Evolutionary conservation across 2,329 filamentous ascomycete species (phyloP).

Genomic region (Claviceps sorghi): DNA sequence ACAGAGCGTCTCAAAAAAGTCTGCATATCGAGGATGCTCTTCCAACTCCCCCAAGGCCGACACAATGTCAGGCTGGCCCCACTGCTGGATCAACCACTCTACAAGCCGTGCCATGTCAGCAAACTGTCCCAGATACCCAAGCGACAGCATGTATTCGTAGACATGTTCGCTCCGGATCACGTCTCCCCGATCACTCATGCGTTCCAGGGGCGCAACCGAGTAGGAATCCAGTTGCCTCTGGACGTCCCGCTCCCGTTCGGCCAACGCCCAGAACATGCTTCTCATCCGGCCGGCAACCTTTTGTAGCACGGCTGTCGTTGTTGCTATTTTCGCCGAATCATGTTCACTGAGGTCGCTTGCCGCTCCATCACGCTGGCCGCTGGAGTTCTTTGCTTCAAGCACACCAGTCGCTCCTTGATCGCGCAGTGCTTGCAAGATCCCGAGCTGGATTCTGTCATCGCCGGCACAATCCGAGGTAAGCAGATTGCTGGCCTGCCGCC

Average conservation of each 20-base stretch:
- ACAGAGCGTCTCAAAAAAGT: slow-evolving; percentile 26
- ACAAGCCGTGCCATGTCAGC: slow-evolving; percentile 42
- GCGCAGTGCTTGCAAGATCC: not conserved
- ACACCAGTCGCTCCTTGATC: not conserved
- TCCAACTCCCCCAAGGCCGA: slow-evolving; percentile 22
- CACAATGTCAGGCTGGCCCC: slow-evolving; percentile 19
- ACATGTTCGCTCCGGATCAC: slow-evolving; percentile 22
- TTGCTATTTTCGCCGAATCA: not conserved
- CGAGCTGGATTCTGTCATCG: not conserved
- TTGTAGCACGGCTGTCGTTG: slow-evolving; percentile 8
- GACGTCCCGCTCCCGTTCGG: slow-evolving; percentile 11
- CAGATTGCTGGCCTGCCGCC: slow-evolving; percentile 13
- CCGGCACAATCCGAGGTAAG: not conserved
- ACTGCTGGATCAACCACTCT: slow-evolving; percentile 42
- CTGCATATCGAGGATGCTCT: slow-evolving; percentile 18
- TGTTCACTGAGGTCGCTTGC: too few relatives aligned
- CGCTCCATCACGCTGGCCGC: not conserved
- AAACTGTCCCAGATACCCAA: slow-evolving; percentile 46
- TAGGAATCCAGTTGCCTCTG: slow-evolving; percentile 8
- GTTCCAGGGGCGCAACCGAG: slow-evolving; percentile 18
- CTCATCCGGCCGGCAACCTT: slow-evolving; percentile 13
- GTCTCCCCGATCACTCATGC: slow-evolving; percentile 19
- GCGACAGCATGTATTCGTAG: slow-evolving; percentile 47
- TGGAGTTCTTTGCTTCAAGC: too few relatives aligned
- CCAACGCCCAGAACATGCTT: slow-evolving; percentile 14